Evolutionary conservation across 805 yeast genomes (phyloP).

Genomic region (Ascoidea tarda): DNA sequence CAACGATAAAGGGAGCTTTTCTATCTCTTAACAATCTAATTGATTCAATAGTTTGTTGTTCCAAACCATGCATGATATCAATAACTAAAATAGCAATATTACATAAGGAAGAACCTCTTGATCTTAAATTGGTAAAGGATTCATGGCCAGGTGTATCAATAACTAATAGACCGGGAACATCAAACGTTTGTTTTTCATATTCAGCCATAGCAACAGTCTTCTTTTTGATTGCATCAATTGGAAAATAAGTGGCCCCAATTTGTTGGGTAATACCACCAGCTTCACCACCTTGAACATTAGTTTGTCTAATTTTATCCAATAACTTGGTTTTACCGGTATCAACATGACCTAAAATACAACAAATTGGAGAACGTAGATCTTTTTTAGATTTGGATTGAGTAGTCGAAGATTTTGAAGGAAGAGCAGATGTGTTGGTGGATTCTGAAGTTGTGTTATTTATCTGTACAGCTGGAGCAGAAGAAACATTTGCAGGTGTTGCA

Average conservation of each 20-base stretch:
- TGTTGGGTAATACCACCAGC: slow-evolving; percentile 99
- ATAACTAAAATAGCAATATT: slow-evolving; percentile 97
- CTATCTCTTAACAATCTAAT: slow-evolving; percentile 85
- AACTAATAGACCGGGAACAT: slow-evolving; percentile 92
- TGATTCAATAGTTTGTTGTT: slow-evolving; percentile 94
- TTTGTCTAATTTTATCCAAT: slow-evolving; percentile 93
- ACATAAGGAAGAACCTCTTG: slow-evolving; percentile 98
- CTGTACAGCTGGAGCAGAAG: slow-evolving; percentile 18
- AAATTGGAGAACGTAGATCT: slow-evolving; percentile 93
- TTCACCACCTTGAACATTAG: slow-evolving; percentile 99
- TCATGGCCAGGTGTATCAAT: slow-evolving; percentile 99
- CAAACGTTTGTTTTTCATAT: slow-evolving; percentile 73
- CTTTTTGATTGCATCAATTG: slow-evolving; percentile 81
- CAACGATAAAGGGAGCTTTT: slow-evolving; percentile 96
- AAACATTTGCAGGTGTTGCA: slow-evolving; percentile 7
- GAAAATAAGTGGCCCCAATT: slow-evolving; percentile 99
- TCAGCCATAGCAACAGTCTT: slow-evolving; percentile 87
- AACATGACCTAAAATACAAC: slow-evolving; percentile 98
- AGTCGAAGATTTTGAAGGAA: slow-evolving; percentile 9
- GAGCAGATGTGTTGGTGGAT: slow-evolving; percentile 9
- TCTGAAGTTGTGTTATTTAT: slow-evolving; percentile 21
- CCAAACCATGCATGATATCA: slow-evolving; percentile 98
- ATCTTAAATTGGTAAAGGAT: slow-evolving; percentile 92
- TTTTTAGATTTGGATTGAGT: slow-evolving; percentile 8
- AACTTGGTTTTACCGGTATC: slow-evolving; percentile 99